These are phyloP conservation scores for Pittosporum tobira DNA, from an alignment of 129 eudicot genomes.

Conservation along the genomic window DNA sequence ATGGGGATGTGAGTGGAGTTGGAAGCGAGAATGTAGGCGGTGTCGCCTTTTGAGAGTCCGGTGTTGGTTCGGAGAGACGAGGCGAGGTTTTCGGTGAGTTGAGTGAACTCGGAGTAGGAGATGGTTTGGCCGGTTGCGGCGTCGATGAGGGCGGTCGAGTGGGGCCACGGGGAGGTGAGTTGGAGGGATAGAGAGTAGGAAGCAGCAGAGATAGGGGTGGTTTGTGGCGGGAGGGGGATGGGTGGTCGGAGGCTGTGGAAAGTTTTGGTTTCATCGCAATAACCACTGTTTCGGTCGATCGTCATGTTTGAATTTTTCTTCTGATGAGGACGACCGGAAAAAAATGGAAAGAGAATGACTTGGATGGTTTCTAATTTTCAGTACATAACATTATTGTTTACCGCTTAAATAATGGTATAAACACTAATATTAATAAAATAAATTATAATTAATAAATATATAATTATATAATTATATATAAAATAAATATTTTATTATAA, in stretches of 20 bases:
- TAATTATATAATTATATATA: too few relatives aligned
- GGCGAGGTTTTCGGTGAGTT: background rate
- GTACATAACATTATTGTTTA: too few relatives aligned
- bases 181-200: slow-evolving; percentile 13
- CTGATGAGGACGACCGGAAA: too few relatives aligned
- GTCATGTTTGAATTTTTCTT: background rate
- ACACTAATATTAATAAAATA: too few relatives aligned
- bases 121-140: slow-evolving; percentile 3
- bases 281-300: slow-evolving; percentile 4
- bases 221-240: slow-evolving; percentile 8
- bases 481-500: too few relatives aligned
- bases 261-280: slow-evolving; percentile 5
- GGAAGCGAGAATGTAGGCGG: slow-evolving; percentile 13
- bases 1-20: slow-evolving; percentile 8
- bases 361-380: too few relatives aligned
- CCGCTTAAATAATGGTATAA: too few relatives aligned
- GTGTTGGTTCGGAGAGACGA: background rate
- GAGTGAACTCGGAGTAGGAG: slow-evolving; percentile 15
- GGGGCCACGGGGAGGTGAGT: slow-evolving; percentile 3
- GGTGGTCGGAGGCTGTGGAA: slow-evolving; percentile 12
- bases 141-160: slow-evolving; percentile 9
- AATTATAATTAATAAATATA: too few relatives aligned
- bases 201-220: slow-evolving; percentile 6
- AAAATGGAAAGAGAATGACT: too few relatives aligned
- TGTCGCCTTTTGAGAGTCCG: slow-evolving; percentile 10